Evolutionary conservation across 495 filamentous ascomycete species (phyloP), one percentile per base, ranked within the genome.

Genomic region (Trichoderma erinaceum): DNA sequence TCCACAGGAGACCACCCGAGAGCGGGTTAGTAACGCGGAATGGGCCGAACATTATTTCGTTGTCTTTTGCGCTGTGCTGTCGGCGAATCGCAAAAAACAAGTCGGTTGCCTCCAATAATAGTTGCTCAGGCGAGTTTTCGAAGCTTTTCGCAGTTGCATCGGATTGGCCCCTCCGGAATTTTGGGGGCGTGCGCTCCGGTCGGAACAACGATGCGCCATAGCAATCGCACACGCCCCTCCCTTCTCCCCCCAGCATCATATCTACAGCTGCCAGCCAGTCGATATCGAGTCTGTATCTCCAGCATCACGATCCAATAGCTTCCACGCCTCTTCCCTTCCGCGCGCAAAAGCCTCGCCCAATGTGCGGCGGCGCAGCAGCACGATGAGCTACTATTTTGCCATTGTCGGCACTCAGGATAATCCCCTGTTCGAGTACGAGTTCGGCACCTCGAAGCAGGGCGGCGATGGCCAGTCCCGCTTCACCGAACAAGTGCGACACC

Each of bases 311-410:
- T 38, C 7, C 3, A 38, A 38, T 2, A 38, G 35, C 35, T 38
- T 38, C 2, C 35, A 38, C 35, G 35, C 35, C 35, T 38, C 35
- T 38, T 10, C 8, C 35, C 8, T 5, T 38, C 35, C 35, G 35
- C 35, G 35, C 35, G 18, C 27, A 61, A 25, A 66, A 75, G 21
- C 50, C n/a, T 32, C 16, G 56, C 56, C 63, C 29, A 12, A 65
- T 65, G 63, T n/a, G 11, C 7, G 63, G 35, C 63, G 41, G 23
- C 2, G 38, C 63, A 27, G 32, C 71, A 78, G 21, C 50, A 61
- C 70, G 63, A 97, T 97, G 93, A 96, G 92, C 67, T 98, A 96
- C 85, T 96, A 96, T 82, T 97, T 98, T 78, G 89, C 90, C 73
- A 96, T 99, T 68, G 84, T 98, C 76, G 93, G 92, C 73, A 96